These are phyloP conservation scores for Carallia brachiata DNA, from an alignment of 345 rosid genomes.

Conservation along the genomic window DNA sequence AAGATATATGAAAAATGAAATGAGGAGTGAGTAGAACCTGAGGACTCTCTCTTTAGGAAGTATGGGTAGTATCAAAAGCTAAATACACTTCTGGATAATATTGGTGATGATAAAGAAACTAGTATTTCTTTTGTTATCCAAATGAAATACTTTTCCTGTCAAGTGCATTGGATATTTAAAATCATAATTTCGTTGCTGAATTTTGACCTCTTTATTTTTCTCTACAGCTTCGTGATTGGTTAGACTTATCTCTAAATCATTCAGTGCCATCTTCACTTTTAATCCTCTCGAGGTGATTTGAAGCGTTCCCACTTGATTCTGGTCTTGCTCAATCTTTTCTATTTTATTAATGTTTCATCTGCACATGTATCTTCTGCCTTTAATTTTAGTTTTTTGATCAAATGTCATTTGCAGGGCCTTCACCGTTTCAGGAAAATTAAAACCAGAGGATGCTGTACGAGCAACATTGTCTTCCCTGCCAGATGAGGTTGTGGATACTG, in stretches of 20 bases:
- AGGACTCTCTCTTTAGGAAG: neutral
- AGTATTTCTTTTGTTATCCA: neutral
- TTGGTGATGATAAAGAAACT: no score
- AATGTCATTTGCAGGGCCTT: slow-evolving; percentile 55
- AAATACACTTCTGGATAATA: no score
- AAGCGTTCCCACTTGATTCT: neutral
- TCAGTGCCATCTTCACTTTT: slow-evolving; percentile 85
- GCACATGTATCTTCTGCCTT: slow-evolving; percentile 7
- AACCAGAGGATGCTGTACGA: slow-evolving; percentile 80
- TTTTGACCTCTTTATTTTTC: slow-evolving; percentile 17
- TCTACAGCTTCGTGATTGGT: slow-evolving; percentile 76
- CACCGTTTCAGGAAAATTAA: slow-evolving; percentile 74
- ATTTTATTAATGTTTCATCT: neutral
- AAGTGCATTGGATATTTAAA: neutral
- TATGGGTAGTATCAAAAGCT: neutral
- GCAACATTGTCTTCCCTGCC: slow-evolving; percentile 95
- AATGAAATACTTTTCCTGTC: neutral
- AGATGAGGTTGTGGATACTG: slow-evolving; percentile 94
- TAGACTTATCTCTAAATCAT: slow-evolving; percentile 85
- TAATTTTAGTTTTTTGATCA: slow-evolving; percentile 15
- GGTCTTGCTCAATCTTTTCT: slow-evolving; percentile 4
- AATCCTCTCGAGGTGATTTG: slow-evolving; percentile 64
- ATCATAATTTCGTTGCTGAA: neutral
- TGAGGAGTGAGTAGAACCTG: neutral
- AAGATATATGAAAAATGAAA: no score